Evolutionary conservation across 2,329 filamentous ascomycete genomes (phyloP).

Genomic region (Dactylonectria estremocensis): DNA sequence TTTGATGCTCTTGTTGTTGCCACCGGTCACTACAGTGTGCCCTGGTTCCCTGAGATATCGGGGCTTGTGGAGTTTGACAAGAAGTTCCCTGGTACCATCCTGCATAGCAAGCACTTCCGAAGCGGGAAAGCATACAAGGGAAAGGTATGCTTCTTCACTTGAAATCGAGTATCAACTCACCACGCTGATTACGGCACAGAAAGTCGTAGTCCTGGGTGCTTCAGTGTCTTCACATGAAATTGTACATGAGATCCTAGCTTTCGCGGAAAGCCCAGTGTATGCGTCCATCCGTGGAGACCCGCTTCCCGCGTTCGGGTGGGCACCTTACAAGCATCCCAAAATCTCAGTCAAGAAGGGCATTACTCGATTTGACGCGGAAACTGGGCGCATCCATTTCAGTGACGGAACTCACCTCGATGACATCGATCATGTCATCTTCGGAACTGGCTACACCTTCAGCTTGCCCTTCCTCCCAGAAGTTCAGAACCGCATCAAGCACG

Average conservation of each 20-base stretch:
- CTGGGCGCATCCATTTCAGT: constrained; percentile 27
- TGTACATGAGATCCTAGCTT: constrained; percentile 61
- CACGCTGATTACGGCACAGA: constrained; percentile 49
- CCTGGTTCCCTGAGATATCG: constrained; percentile 57
- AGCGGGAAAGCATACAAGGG: constrained; percentile 44
- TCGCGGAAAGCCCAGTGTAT: constrained; percentile 9
- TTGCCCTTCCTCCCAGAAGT: constrained; percentile 30
- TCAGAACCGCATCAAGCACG: constrained; percentile 21
- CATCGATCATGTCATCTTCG: constrained; percentile 32
- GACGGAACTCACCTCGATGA: constrained; percentile 22
- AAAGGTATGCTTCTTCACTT: constrained; percentile 26
- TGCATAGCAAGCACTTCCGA: constrained; percentile 59
- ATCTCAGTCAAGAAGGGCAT: constrained; percentile 29
- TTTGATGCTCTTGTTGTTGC: constrained; percentile 61
- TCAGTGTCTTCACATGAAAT: constrained; percentile 73
- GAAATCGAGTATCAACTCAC: neutral
- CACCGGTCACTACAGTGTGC: constrained; percentile 58
- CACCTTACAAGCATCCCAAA: constrained; percentile 23
- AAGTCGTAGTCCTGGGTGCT: constrained; percentile 70
- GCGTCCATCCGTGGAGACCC: constrained; percentile 22
- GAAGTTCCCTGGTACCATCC: constrained; percentile 54
- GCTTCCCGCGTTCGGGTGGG: constrained; percentile 22
- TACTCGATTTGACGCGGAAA: constrained; percentile 23
- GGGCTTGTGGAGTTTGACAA: constrained; percentile 58
- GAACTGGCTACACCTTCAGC: constrained; percentile 32